Evolutionary conservation across 2,329 filamentous ascomycete genomes (phyloP), one percentile per base, ranked within the genome.

Genomic region (Alternaria ventricosa): DNA sequence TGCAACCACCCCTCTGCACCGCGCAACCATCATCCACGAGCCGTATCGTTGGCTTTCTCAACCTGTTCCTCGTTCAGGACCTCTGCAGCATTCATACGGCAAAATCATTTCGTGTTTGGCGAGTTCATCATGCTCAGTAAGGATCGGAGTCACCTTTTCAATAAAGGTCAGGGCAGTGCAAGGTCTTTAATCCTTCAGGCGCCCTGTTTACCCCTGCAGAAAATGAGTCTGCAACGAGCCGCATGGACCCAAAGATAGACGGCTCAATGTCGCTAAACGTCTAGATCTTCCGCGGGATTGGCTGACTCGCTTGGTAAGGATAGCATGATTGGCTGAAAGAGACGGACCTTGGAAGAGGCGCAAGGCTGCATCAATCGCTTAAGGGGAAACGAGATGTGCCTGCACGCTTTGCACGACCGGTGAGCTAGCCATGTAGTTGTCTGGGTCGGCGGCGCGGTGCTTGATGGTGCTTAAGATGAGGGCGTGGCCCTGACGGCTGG

Each of bases 401-500:
- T 69, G 54, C 57, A 47, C 33, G 46, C 50, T 56, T 60, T 51
- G 50, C 57, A 51, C 36, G 57, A 72, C 71, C 71, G 69, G 70
- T 72, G 69, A 74, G 66, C 61, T 51, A 49, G 65, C 54, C 63
- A 49, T 67, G 63, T 55, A 44, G 47, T 46, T 55, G 49, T 54
- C 44, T 50, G 49, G 62, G 36, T 63, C 53, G 45, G 59, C 30
- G 62, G 64, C 57, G 64, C 63, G 44, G 49, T 61, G 62, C 54
- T 60, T 66, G 28, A 43, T 62, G 57, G 47, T 64, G 63, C 36
- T 74, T 74, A 75, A 72, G 69, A 70, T 69, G 59, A 66, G 56
- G 41, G 53, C 50, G 60, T 46, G 50, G 51, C 69, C 73, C 64
- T 69, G 47, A 57, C 23, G 60, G 59, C 45, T 20, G 5, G 22